Evolutionary conservation across 495 filamentous ascomycete genomes (phyloP).

Genomic region (Hypoxylon fragiforme): DNA sequence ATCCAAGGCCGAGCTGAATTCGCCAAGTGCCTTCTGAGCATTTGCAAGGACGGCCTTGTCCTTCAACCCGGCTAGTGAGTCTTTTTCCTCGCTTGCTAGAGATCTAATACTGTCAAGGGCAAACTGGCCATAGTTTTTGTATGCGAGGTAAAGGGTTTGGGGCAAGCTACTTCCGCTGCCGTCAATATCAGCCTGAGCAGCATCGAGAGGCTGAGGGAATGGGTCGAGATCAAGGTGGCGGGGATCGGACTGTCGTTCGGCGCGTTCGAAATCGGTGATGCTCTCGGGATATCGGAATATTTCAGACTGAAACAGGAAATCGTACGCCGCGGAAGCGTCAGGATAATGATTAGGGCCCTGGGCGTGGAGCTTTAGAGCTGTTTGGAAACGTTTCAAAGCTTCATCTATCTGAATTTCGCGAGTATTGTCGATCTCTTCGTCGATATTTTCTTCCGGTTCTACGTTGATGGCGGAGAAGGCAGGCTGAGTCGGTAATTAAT

Average conservation of each 20-base stretch:
- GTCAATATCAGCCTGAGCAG: constrained; percentile 58
- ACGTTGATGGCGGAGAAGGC: constrained; percentile 85
- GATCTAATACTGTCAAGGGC: constrained; percentile 70
- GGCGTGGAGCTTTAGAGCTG: constrained; percentile 86
- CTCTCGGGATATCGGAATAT: constrained; percentile 91
- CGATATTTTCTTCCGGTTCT: constrained; percentile 84
- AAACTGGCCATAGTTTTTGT: constrained; percentile 95
- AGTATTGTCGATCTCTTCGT: constrained; percentile 92
- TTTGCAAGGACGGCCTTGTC: constrained; percentile 45
- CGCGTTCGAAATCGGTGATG: constrained; percentile 72
- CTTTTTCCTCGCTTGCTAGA: constrained; percentile 43
- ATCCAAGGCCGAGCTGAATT: constrained; percentile 77
- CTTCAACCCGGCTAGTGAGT: constrained; percentile 39
- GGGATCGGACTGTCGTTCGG: constrained; percentile 61
- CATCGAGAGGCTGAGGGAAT: constrained; percentile 45
- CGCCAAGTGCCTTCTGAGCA: constrained; percentile 56
- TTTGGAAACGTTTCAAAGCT: constrained; percentile 92
- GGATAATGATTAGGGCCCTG: constrained; percentile 76
- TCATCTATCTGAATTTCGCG: constrained; percentile 97
- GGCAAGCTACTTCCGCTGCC: constrained; percentile 77
- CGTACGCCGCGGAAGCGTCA: constrained; percentile 81
- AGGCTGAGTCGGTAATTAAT: constrained; percentile 42
- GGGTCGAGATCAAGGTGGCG: constrained; percentile 41
- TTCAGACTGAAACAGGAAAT: constrained; percentile 82
- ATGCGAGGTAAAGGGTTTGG: constrained; percentile 86